phyloP scores from a whole-genome alignment of 768 basidiomycete genomes.

The Artomyces pyxidatus region DNA sequence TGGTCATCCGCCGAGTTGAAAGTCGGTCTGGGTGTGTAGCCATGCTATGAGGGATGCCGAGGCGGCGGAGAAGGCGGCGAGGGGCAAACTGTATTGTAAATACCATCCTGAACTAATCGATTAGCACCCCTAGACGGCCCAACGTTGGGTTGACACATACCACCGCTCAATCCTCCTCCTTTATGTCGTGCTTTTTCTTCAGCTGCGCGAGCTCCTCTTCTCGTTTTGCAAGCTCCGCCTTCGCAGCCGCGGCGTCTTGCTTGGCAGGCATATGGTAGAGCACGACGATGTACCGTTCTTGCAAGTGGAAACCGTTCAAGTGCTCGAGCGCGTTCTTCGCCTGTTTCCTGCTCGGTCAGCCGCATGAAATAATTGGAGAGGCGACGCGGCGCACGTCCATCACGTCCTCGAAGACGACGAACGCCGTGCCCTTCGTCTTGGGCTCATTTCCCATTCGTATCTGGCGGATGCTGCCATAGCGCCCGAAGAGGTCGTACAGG shows the following conservation, averaged over 20 bases:
- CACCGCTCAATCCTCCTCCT: conserved; percentile 55
- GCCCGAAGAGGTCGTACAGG: conserved; percentile 93
- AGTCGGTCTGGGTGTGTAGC: no score
- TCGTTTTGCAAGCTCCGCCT: conserved; percentile 83
- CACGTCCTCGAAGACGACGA: conserved; percentile 93
- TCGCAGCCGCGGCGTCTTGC: conserved; percentile 88
- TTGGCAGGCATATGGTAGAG: conserved; percentile 98
- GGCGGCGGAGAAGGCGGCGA: no score
- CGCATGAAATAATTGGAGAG: neutral
- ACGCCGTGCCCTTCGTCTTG: conserved; percentile 94
- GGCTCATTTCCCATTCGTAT: conserved; percentile 87
- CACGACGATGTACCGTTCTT: conserved; percentile 97
- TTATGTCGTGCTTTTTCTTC: conserved; percentile 80
- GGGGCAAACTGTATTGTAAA: no score
- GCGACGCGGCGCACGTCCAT: conserved; percentile 65
- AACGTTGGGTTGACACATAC: no score
- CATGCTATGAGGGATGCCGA: no score
- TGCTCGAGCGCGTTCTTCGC: conserved; percentile 96
- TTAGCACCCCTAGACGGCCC: no score
- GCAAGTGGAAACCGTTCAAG: conserved; percentile 95
- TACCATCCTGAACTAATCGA: no score
- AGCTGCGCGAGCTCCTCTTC: conserved; percentile 85
- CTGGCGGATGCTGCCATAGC: conserved; percentile 95
- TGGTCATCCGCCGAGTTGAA: no score
- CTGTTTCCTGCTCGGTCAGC: conserved; percentile 31